These are phyloP conservation scores for Populus euphratica DNA, from an alignment of 345 rosid species.

Conservation along the genomic window DNA sequence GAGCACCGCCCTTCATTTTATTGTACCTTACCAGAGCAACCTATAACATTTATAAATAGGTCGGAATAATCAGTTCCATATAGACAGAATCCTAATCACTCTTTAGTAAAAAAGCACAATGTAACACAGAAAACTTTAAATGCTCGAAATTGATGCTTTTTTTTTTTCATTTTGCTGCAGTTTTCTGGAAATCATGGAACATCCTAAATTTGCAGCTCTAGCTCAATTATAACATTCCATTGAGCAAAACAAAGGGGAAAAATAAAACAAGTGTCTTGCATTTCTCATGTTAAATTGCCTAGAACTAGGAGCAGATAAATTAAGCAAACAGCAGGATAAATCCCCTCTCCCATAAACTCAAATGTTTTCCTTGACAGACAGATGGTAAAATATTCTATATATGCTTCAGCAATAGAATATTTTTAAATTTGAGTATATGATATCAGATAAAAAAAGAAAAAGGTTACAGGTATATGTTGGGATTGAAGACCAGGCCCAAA, in stretches of 20 bases:
- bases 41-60: constrained; percentile 28
- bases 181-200: background rate
- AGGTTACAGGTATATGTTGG: background rate
- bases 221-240: background rate
- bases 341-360: background rate
- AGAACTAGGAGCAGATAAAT: background rate
- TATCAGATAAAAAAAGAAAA: background rate
- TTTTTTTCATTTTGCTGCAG: too few relatives aligned
- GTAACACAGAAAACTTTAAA: too few relatives aligned
- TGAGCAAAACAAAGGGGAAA: background rate
- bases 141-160: background rate
- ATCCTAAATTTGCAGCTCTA: background rate
- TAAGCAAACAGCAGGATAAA: background rate
- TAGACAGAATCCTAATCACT: background rate
- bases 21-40: constrained; percentile 81
- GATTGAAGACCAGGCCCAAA: background rate
- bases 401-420: background rate
- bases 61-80: background rate
- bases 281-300: background rate
- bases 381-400: background rate
- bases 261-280: background rate
- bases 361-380: background rate
- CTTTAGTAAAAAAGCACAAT: background rate
- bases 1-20: constrained; percentile 68
- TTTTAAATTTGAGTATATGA: too few relatives aligned